Evolutionary conservation across 108 stramenopile genomes (phyloP).

Genomic region (Pseudonitzschia multiseries): DNA sequence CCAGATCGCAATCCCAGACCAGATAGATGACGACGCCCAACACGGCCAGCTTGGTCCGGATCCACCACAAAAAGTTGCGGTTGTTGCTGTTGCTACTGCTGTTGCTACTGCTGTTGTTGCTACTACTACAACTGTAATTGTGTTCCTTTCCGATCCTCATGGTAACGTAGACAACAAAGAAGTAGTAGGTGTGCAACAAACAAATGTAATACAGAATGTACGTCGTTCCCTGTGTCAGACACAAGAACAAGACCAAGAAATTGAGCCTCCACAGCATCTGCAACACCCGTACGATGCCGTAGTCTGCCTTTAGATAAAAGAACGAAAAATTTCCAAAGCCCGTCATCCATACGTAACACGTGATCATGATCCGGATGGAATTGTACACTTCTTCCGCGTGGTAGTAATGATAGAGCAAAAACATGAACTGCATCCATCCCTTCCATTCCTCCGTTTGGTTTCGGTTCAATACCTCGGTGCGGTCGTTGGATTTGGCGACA

Average conservation of each 20-base stretch:
- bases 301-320: constrained; percentile 93
- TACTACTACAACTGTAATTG: constrained; percentile 90
- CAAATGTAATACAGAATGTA: constrained; percentile 99
- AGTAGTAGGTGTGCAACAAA: constrained; percentile 97
- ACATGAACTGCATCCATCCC: constrained; percentile 98
- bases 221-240: constrained; percentile 88
- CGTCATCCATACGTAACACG: constrained; percentile 99
- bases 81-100: no score
- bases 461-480: constrained; percentile 87
- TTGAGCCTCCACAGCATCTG: constrained; percentile 99
- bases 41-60: constrained; percentile 83
- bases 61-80: no score
- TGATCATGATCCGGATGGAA: constrained; percentile 94
- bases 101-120: no score
- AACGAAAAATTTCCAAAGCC: constrained; percentile 98
- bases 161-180: constrained; percentile 90
- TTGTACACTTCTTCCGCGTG: constrained; percentile 96
- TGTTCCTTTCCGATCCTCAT: constrained; percentile 74
- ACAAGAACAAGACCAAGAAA: constrained; percentile 92
- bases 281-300: constrained; percentile 83
- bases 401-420: constrained; percentile 97
- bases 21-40: constrained; percentile 83
- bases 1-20: constrained; percentile 85
- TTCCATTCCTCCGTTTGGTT: constrained; percentile 99
- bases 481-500: constrained; percentile 52